Conservation (phyloP, 2,329 filamentous ascomycete genomes). For the Botryotinia convoluta region DNA sequence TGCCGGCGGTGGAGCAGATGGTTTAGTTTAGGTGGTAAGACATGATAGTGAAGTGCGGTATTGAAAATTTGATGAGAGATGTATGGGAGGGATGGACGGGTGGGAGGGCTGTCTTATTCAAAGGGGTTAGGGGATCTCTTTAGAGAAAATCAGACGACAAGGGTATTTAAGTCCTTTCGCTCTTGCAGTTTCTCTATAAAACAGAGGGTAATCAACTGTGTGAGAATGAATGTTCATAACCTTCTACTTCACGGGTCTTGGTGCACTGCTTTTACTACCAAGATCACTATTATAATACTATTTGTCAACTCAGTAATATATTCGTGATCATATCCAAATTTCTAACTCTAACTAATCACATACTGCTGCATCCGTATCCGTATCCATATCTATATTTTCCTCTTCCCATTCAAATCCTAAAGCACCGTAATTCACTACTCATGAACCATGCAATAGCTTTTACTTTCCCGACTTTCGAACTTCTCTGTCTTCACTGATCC, state of each 20-base stretch:
- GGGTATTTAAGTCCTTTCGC: background rate
- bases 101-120: background rate
- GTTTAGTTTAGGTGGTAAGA: background rate
- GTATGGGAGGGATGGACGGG: background rate
- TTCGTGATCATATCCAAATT: fast-evolving
- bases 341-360: background rate
- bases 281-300: no score
- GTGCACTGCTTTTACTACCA: no score
- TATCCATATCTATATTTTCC: background rate
- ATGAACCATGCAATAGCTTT: background rate
- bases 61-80: background rate
- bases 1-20: fast-evolving
- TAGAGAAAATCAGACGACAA: background rate
- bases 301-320: no score
- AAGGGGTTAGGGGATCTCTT: background rate
- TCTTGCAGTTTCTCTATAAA: no score
- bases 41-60: background rate
- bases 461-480: background rate
- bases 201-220: no score
- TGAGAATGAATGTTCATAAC: no score
- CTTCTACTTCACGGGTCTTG: no score
- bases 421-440: background rate
- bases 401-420: background rate
- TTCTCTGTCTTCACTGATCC: background rate
- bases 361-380: background rate